Base-by-base conservation (phyloP, 1,139 yeast genomes). In the Debaryomyces sp. region DNA sequence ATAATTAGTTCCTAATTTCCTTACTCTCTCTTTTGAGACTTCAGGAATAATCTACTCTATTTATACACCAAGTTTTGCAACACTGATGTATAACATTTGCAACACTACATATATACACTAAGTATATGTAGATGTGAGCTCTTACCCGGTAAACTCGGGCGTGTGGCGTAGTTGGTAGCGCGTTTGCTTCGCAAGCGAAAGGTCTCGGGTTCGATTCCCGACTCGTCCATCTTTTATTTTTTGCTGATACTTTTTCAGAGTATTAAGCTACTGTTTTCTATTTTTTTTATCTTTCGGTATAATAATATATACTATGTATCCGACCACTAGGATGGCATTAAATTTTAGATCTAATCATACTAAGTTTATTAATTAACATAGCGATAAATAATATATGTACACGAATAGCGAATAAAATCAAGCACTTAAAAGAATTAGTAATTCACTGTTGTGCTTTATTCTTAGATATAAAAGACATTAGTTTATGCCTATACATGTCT, bases 141-240 rank as follows among this genome's bases (percentile, higher is more conserved):
- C 2, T 1, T 30, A 6, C 6, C 21, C 7, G 21, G 21, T 18
- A 32, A 30, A 32, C 12, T 32, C 8, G 90, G 90, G 90, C 89
- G 89, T 84, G 89, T 85, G 89, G 90, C 90, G 89, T 80, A 85
- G 90, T 84, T 83, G 90, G 90, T 84, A 85, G 89, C 89, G 90
- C 89, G 89, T 82, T 82, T 87, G 84, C 89, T 84, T 85, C 82
- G 90, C 90, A 84, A 82, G 89, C 83, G 87, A 82, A 82, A 84
- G 90, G 89, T 84, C 90, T 82, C 84, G 82, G 89, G 90, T 85
- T 85, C 90, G 87, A 85, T 79, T 84, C 89, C 89, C 83, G 85
- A 82, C 89, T 85, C 89, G 89, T 85, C 89, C 89, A 84, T 60
- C 60, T 69, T 67, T 63, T n/a, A n/a, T 54, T 54, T 48, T 5